These are phyloP conservation scores for Phaseolus coccineus DNA, from an alignment of 331 rosid genomes.

Conservation along the genomic window DNA sequence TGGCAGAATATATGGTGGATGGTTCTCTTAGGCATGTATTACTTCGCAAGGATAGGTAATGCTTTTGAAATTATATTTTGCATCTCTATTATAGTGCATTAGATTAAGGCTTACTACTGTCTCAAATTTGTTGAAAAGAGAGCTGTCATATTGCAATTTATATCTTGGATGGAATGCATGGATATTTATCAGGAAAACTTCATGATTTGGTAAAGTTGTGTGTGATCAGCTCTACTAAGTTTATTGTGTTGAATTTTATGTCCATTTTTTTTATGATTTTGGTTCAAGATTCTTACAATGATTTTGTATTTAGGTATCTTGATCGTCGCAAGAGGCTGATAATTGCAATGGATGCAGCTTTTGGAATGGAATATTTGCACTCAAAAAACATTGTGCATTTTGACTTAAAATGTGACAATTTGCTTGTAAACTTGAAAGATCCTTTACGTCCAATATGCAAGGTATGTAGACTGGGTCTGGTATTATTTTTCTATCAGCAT, in stretches of 20 bases:
- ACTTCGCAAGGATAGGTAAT: conserved; percentile 93
- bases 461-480: conserved; percentile 53
- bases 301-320: conserved; percentile 66
- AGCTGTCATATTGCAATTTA: background rate
- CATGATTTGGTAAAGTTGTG: conserved; percentile 7
- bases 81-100: conserved; percentile 31
- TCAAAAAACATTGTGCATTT: conserved; percentile 94
- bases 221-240: background rate
- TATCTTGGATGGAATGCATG: conserved; percentile 29
- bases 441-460: conserved; percentile 90
- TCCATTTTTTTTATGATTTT: background rate
- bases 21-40: conserved; percentile 88
- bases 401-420: conserved; percentile 92
- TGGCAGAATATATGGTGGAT: conserved; percentile 89
- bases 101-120: conserved; percentile 15
- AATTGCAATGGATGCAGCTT: conserved; percentile 96
- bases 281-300: conserved; percentile 27
- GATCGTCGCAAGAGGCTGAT: conserved; percentile 93
- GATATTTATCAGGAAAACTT: conserved; percentile 14
- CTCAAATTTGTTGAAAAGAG: conserved; percentile 10
- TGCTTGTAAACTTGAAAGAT: conserved; percentile 89
- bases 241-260: conserved; percentile 25
- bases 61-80: conserved; percentile 26
- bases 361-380: conserved; percentile 97
- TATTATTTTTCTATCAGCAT: background rate